Percentiles rank a stretch among this genome's conserved stretches.
These are phyloP conservation scores for Metarhizium rileyi DNA, from an alignment of 2,329 filamentous ascomycete species.

Conservation along the genomic window DNA sequence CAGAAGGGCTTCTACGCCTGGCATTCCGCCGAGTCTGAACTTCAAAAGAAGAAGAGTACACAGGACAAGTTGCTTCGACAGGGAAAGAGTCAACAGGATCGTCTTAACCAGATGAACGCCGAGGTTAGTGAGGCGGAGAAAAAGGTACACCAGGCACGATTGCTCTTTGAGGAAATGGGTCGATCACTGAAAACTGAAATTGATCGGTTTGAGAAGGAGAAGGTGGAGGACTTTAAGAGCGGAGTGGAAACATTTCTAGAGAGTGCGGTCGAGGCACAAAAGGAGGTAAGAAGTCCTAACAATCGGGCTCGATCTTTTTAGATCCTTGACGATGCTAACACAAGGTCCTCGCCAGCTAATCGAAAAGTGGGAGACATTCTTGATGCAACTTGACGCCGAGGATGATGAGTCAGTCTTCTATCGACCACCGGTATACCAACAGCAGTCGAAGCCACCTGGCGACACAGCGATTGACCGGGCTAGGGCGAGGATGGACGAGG, in stretches of 20 bases:
- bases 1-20: constrained; percentile 95
- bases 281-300: constrained; percentile 58
- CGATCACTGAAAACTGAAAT: constrained; percentile 82
- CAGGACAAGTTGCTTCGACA: constrained; percentile 95
- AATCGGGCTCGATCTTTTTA: neutral
- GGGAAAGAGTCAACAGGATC: constrained; percentile 91
- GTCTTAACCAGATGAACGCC: constrained; percentile 81
- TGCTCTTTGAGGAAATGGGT: constrained; percentile 97
- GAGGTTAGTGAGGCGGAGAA: constrained; percentile 93
- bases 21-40: constrained; percentile 81
- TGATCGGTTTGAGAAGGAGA: constrained; percentile 90
- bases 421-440: constrained; percentile 48
- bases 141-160: constrained; percentile 78
- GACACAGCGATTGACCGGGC: constrained; percentile 52
- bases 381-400: constrained; percentile 90
- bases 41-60: constrained; percentile 77
- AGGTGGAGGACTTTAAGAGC: constrained; percentile 98
- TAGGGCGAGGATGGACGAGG: constrained; percentile 46
- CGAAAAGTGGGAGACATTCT: constrained; percentile 97
- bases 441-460: constrained; percentile 38
- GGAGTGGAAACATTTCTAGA: constrained; percentile 96
- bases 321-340: constrained; percentile 12
- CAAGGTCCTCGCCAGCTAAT: constrained; percentile 43
- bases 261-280: constrained; percentile 94
- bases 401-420: constrained; percentile 69